Evolutionary conservation across 345 rosid genomes (phyloP), one percentile per base, ranked within the genome.

Genomic region (Eucalyptus erythrocorys): DNA sequence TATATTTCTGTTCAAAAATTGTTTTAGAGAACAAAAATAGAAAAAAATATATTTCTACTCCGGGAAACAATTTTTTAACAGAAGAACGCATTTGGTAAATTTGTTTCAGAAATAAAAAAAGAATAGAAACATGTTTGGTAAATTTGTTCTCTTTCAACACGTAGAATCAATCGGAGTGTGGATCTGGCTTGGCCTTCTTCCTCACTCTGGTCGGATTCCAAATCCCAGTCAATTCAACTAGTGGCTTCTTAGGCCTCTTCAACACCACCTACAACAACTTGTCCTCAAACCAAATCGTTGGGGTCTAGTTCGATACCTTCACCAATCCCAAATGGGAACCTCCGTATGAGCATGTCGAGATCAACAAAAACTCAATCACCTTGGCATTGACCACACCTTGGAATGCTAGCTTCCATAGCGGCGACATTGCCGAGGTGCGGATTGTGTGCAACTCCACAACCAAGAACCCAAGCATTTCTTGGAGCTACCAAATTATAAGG

Each of bases 151-250:
- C 93, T 45, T 90, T 94, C 85, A 17, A 92, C 43, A 50, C 90
- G 1, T 51, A 64, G 68, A 45, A 22, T 3, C 48, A 45, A 15
- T 6, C 89, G 0, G 0, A 1, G 6, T 89, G 89, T 82, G 93
- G 91, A 11, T 55, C 88, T 7, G 93, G 95, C 11, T 42, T 93
- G 40, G 90, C 88, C 1, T 94, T 94, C 89, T 94, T 93, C 85
- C 91, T 93, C 6, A 92, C 92, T 66, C 92, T 92, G 3, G 92
- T 85, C 4, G 93, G 91, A 45, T 93, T 87, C 45, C 90, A 88
- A 32, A 92, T 94, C 87, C 95, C 95, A 4, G 91, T 91, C 6
- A 93, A 94, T 79, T 92, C 95, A 15, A 90, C 87, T 2, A 92
- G 92, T 48, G 94, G 94, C 10, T 92, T 91, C 64, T 57, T 94